These are phyloP conservation scores for Pouteria campechiana DNA, from an alignment of 179 eudicot species.

Conservation along the genomic window DNA sequence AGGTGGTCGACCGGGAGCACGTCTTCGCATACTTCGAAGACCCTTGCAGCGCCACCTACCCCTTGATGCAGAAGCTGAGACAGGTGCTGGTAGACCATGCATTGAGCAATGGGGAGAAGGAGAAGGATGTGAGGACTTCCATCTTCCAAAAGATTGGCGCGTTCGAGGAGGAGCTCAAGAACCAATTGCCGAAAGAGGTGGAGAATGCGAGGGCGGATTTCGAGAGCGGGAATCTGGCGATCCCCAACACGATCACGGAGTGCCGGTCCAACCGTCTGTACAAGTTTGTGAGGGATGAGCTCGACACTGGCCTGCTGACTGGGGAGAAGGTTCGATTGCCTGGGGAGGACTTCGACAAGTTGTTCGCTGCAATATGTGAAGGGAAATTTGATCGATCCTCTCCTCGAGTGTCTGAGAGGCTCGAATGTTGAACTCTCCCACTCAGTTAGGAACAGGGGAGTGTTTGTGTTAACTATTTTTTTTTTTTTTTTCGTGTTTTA, in stretches of 20 bases:
- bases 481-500: too few relatives aligned
- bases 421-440: constrained; percentile 36
- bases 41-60: constrained; percentile 8
- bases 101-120: background rate
- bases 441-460: constrained; percentile 39
- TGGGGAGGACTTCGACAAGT: constrained; percentile 15
- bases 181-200: constrained; percentile 8
- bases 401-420: constrained; percentile 15
- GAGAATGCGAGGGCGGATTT: constrained; percentile 4
- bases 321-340: constrained; percentile 14
- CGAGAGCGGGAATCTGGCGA: constrained; percentile 1
- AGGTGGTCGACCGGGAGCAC: constrained; percentile 11
- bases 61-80: constrained; percentile 14
- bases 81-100: constrained; percentile 15
- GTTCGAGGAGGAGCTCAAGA: constrained; percentile 13
- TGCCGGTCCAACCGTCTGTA: constrained; percentile 16
- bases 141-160: constrained; percentile 10
- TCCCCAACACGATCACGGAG: constrained; percentile 9
- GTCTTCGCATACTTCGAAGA: constrained; percentile 11
- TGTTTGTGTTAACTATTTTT: too few relatives aligned
- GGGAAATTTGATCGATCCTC: constrained; percentile 15
- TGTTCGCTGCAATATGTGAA: constrained; percentile 7
- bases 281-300: constrained; percentile 14
- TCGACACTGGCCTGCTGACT: constrained; percentile 10
- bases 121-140: constrained; percentile 1